Base-by-base conservation (phyloP, 2,329 filamentous ascomycete genomes). In the Sporothrix pallida region DNA sequence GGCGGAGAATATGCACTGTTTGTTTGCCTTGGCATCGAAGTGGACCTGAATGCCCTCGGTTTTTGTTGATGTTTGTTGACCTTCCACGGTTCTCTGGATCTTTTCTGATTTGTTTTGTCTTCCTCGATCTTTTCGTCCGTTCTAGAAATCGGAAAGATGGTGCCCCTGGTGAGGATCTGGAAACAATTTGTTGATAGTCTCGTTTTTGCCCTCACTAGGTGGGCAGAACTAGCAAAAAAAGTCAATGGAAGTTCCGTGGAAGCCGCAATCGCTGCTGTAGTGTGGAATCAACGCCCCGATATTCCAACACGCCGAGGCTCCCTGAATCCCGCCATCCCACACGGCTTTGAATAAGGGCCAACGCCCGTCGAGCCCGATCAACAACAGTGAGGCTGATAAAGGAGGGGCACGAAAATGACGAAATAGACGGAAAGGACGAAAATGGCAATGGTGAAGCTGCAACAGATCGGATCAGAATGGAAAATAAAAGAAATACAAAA, bases 1-100 rank as follows among this genome's bases (percentile, higher is more conserved):
- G 52, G 52, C 52, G n/a, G 52, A 12, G n/a, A 12, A 23, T 54
- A 20, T 56, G 52, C 12, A 17, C 48, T 17, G 6, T 52, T 52
- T 54, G 52, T 44, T 67, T 48, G n/a, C 62, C 58, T 63, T 63
- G 26, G 58, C 58, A n/a, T 63, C 26, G 56, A 58, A 58, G 26
- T 44, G 58, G 37, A 20, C 15, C 58, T 63, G 31, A 37, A 63
- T 42, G 31, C 31, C 37, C 31, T 63, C 17, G 31, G 31, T 20
- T 56, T 37, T 60, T 60, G 5, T 37, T 60, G 26, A 17, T 37
- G 31, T 37, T 7, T 60, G 26, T 60, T 60, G 56, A 37, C 13
- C 31, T 37, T 63, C 31, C 58, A 63, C 31, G 31, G 2, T 37
- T 10, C 44, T 63, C 31, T 63, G 58, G 37, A 26, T 42, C 17